Conservation (phyloP, 2,329 filamentous ascomycete species). For the Zarea fungicola region DNA sequence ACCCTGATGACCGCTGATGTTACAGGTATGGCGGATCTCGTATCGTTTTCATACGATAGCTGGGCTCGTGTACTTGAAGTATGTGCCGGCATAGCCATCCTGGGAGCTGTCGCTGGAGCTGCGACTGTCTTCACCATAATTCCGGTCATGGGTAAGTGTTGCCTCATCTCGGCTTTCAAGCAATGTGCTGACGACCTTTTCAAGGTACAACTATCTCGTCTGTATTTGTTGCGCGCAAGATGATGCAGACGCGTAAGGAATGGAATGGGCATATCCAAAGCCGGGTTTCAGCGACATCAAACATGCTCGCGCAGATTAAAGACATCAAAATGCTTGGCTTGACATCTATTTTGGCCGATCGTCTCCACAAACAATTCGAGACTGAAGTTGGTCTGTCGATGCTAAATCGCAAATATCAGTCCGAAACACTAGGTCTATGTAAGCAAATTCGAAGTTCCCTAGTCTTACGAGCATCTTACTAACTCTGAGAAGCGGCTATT, state of each 20-base stretch:
- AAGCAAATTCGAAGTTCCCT: too few species aligned
- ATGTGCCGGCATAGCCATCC: neutral
- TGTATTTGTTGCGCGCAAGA: neutral
- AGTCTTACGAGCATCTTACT: too few species aligned
- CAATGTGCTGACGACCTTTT: neutral
- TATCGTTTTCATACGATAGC: neutral
- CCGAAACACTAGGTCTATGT: neutral
- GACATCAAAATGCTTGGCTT: conserved; percentile 5
- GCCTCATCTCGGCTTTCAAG: too few species aligned
- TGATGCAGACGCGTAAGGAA: neutral
- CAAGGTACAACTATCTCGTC: neutral
- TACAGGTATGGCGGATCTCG: neutral
- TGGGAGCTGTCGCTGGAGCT: neutral
- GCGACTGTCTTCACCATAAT: neutral
- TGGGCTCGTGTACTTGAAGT: conserved; percentile 1
- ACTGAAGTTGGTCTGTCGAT: conserved; percentile 2
- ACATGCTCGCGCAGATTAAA: conserved; percentile 6
- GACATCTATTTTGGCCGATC: neutral
- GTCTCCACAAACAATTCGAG: neutral
- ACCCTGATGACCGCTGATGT: conserved; percentile 4
- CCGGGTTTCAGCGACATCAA: conserved; percentile 1
- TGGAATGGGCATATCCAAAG: conserved; percentile 8
- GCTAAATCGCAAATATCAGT: neutral
- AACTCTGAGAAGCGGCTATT: neutral
- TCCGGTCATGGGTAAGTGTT: neutral